These are phyloP conservation scores for Spinellus fusiger DNA, from an alignment of 192 early-diverging fungal genomes.

Conservation along the genomic window DNA sequence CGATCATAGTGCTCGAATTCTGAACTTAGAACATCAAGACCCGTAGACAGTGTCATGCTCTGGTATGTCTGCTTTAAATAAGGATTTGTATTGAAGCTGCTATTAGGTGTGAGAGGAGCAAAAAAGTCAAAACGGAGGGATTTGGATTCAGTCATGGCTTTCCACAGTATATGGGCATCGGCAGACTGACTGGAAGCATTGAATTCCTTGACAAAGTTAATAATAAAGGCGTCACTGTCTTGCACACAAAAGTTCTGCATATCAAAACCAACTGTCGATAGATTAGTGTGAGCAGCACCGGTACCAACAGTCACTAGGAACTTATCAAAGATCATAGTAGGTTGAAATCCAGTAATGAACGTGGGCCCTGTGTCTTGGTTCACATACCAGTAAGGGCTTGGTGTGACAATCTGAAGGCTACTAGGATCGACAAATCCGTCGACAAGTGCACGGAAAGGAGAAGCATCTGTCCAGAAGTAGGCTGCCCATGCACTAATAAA, in stretches of 20 bases:
- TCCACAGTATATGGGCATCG: slow-evolving; percentile 13
- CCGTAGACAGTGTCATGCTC: slow-evolving; percentile 16
- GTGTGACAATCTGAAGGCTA: slow-evolving; percentile 17
- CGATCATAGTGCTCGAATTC: slow-evolving; percentile 1
- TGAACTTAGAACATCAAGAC: neutral
- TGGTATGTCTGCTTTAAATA: slow-evolving; percentile 13
- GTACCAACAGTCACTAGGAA: slow-evolving; percentile 10
- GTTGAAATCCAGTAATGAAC: slow-evolving; percentile 30
- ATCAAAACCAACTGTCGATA: slow-evolving; percentile 17
- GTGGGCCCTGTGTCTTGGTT: slow-evolving; percentile 15
- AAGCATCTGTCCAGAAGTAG: slow-evolving; percentile 10
- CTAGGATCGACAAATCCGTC: slow-evolving; percentile 11
- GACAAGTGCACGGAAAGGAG: slow-evolving; percentile 17
- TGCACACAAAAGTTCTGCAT: slow-evolving; percentile 30
- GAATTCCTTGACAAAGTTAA: slow-evolving; percentile 27
- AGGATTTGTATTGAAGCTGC: slow-evolving; percentile 1
- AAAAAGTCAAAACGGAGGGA: slow-evolving; percentile 2
- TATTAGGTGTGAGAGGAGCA: neutral
- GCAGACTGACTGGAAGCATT: slow-evolving; percentile 14
- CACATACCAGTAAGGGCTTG: slow-evolving; percentile 13
- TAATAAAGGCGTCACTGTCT: slow-evolving; percentile 19
- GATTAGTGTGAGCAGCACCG: neutral
- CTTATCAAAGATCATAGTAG: slow-evolving; percentile 36
- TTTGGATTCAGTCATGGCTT: neutral
- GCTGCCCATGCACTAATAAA: slow-evolving; percentile 30